Evolutionary conservation across 345 rosid species (phyloP), one percentile per base, ranked within the genome.

Genomic region (Cardamine occulta): DNA sequence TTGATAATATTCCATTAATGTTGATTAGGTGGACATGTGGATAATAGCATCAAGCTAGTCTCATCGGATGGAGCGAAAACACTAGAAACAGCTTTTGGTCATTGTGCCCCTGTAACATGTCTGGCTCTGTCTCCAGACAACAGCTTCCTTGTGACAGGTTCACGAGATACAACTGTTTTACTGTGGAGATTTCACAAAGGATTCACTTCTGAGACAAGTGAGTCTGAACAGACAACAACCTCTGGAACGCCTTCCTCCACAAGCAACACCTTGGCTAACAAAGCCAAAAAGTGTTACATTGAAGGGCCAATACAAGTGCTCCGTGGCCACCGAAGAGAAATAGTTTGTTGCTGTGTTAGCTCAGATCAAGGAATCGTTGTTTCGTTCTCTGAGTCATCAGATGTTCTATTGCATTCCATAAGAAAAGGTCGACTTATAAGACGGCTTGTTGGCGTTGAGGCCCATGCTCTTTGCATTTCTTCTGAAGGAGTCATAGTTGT

Each of bases 81-180:
- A 37, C 68, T 95, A 14, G 97, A 95, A 82, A 84, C 87, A 35
- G 97, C 99, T 48, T 60, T 58, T 70, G 97, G 90, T 56, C 99
- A 95, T 73, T 90, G 91, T 88, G 96, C 97, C 74, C 93, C 99
- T 37, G 97, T 92, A 74, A 95, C 97, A 79, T 95, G 97, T 80
- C 81, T 95, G 48, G 96, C 99, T 68, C 85, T 95, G 68, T 92
- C 96, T 34, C 83, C 88, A 52, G 96, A 90, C 66, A 80, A 87
- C 86, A 82, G 68, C 79, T 89, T 85, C 80, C 97, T 95, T 9
- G 97, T 89, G 42, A 90, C 97, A n/a, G 99, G 99, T 72, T 95
- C 99, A 31, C 81, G 84, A 28, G 99, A 95, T 63, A 75, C 96
- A n/a, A 95, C 99, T 28, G 80, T 92, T 60, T 63, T 95, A 63